phyloP scores from a whole-genome alignment of 495 filamentous ascomycete species.

The Alectoria sarmentosa region DNA sequence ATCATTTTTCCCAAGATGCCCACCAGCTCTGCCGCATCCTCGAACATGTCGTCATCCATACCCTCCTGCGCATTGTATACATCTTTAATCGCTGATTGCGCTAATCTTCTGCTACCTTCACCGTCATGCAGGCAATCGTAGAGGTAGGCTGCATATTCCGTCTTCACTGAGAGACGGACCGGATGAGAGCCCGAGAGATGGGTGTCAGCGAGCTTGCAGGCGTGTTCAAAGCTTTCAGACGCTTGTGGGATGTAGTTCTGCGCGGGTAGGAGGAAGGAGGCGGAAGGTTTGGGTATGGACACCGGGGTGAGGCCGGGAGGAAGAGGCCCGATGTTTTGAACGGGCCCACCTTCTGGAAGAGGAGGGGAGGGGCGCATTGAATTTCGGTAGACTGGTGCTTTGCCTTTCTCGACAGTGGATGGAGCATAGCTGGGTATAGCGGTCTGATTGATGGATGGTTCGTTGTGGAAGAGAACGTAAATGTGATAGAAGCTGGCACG shows the following conservation, averaged over 20 bases:
- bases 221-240: conserved; percentile 72
- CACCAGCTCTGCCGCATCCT: conserved; percentile 69
- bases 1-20: conserved; percentile 70
- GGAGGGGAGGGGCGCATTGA: conserved; percentile 35
- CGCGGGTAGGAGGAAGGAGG: conserved; percentile 67
- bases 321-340: conserved; percentile 29
- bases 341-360: conserved; percentile 29
- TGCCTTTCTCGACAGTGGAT: conserved; percentile 23
- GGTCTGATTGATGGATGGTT: conserved; percentile 47
- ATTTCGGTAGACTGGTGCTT: conserved; percentile 17
- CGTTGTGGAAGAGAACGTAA: conserved; percentile 92
- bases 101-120: conserved; percentile 63
- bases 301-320: conserved; percentile 41
- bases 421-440: conserved; percentile 34
- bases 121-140: conserved; percentile 88
- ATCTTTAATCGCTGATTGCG: conserved; percentile 76
- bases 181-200: conserved; percentile 83
- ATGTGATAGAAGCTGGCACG: conserved; percentile 94
- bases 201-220: conserved; percentile 61
- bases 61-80: conserved; percentile 86
- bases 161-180: conserved; percentile 80
- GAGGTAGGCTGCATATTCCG: conserved; percentile 90
- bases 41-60: conserved; percentile 86
- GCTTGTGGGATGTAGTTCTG: conserved; percentile 79
- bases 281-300: conserved; percentile 45